These are phyloP conservation scores for Mycena sanguinolenta DNA, from an alignment of 768 basidiomycete genomes.

Conservation along the genomic window DNA sequence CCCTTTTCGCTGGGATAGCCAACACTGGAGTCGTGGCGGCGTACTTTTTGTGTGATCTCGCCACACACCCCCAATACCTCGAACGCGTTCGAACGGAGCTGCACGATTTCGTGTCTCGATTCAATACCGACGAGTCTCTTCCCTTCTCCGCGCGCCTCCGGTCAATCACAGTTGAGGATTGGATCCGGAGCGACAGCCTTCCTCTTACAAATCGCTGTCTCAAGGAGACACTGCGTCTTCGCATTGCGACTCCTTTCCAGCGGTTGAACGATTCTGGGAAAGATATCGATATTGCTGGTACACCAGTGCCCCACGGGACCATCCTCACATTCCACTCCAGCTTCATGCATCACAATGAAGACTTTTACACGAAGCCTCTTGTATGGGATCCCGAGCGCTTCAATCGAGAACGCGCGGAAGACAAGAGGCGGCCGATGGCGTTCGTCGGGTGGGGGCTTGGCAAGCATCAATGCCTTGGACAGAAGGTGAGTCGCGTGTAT, in stretches of 20 bases:
- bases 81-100: slow-evolving; percentile 40
- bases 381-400: slow-evolving; percentile 15
- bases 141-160: slow-evolving; percentile 7
- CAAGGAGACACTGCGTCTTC: slow-evolving; percentile 19
- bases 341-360: slow-evolving; percentile 20
- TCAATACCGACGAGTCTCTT: slow-evolving; percentile 11
- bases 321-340: slow-evolving; percentile 13
- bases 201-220: slow-evolving; percentile 17
- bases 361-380: slow-evolving; percentile 1
- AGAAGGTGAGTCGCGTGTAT: background rate
- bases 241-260: slow-evolving; percentile 21
- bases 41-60: slow-evolving; percentile 38
- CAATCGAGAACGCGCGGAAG: slow-evolving; percentile 1
- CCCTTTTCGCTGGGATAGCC: slow-evolving; percentile 20
- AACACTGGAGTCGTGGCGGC: slow-evolving; percentile 28
- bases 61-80: slow-evolving; percentile 38
- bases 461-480: slow-evolving; percentile 12
- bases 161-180: slow-evolving; percentile 17
- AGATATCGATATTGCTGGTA: slow-evolving; percentile 13
- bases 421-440: slow-evolving; percentile 1
- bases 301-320: slow-evolving; percentile 1
- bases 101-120: slow-evolving; percentile 6
- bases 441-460: slow-evolving; percentile 11
- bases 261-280: slow-evolving; percentile 23
- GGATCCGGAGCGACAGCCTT: background rate